phyloP scores from a whole-genome alignment of 176 grass and related monocot genomes.

The Triticum aestivum region DNA sequence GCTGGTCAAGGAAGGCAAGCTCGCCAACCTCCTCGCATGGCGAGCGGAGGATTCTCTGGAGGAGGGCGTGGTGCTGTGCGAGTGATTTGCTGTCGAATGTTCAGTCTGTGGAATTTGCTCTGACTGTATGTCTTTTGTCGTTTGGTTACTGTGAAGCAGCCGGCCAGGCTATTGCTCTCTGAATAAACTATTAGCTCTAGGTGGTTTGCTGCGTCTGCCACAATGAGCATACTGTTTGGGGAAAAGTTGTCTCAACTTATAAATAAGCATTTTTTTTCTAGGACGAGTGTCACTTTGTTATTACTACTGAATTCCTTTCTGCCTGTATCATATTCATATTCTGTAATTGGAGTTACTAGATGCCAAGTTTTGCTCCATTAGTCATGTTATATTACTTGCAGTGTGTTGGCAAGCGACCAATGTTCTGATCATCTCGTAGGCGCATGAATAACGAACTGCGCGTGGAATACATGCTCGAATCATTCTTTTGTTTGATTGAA shows the following conservation, averaged over 20 bases:
- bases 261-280: conserved; percentile 7
- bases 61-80: conserved; percentile 28
- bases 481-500: not conserved
- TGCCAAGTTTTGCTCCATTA: no score
- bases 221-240: conserved; percentile 42
- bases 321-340: no score
- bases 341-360: no score
- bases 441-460: no score
- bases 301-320: no score
- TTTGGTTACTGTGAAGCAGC: conserved; percentile 75
- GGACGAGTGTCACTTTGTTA: no score
- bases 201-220: conserved; percentile 81
- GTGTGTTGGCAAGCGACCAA: no score
- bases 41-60: conserved; percentile 28
- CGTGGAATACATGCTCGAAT: no score
- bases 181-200: conserved; percentile 52
- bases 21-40: conserved; percentile 34
- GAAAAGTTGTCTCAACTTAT: conserved; percentile 32
- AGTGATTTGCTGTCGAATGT: conserved; percentile 21
- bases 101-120: not conserved
- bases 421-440: no score
- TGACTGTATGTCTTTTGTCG: conserved; percentile 20
- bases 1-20: conserved; percentile 30
- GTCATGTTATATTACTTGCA: no score
- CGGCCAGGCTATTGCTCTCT: conserved; percentile 53